Base-by-base conservation (phyloP, 257 asterid species). In the Jaltomata sinuosa region DNA sequence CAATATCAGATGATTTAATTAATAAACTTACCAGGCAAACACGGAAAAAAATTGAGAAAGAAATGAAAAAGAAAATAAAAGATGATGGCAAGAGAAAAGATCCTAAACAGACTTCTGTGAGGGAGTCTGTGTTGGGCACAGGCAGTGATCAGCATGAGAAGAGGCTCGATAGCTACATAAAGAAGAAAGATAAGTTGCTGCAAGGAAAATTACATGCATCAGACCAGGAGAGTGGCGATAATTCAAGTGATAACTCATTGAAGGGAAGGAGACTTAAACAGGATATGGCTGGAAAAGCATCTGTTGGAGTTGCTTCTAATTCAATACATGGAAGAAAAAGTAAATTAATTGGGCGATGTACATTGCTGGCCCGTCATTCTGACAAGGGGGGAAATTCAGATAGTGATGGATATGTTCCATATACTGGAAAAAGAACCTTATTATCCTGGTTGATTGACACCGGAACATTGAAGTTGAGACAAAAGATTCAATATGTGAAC, bases 11-110 rank as follows among this genome's bases (percentile, higher is more conserved):
- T 83, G 97, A 95, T 88, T 86, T 95, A 87, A 90, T 92, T 42
- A 91, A 90, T 85, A 93, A 94, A 85, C 92, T 94, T 83, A 94
- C 99, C 19, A 91, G 99, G 85, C 98, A 92, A 89, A 92, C 99
- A 18, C 89, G 93, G 45, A 94, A 94, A 94, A 96, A 94, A 81
- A 93, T 93, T 27, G 97, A 92, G 88, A 92, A 93, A 77, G 97
- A 94, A 89, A 88, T 92, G 92, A 94, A 90, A 84, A 90, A 89
- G 92, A 96, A 93, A 91, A 92, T 91, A 72, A 91, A 87, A 83
- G 95, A 90, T 83, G 94, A 87, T 83, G 87, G 85, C 45, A 14
- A 57, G 40, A 31, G 61, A 55, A 89, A 84, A 84, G 90, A 69
- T 84, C 83, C 87, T n/a, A 91, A 89, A 85, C 88, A 50, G 85